Conservation (phyloP, 2,329 filamentous ascomycete species). For the Ophiostoma populinum region DNA sequence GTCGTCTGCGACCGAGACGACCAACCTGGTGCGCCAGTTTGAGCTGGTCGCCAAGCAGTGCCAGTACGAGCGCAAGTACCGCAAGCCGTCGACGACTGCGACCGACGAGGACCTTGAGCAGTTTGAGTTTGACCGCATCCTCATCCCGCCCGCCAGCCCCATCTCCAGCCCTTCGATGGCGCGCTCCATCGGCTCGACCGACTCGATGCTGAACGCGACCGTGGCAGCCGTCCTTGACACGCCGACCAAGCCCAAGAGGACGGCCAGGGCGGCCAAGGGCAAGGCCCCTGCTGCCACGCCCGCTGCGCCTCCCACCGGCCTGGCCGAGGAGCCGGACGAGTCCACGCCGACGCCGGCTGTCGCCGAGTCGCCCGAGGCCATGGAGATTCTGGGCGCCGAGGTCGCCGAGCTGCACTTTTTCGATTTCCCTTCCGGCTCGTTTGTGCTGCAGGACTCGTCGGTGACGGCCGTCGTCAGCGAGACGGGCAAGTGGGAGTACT, state of each 20-base stretch:
- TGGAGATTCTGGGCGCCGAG: conserved; percentile 59
- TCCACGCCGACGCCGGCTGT: conserved; percentile 24
- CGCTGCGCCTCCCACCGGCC: not conserved
- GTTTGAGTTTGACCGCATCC: conserved; percentile 59
- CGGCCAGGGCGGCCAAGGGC: not conserved
- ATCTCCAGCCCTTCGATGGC: conserved; percentile 39
- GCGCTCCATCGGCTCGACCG: conserved; percentile 38
- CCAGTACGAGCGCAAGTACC: conserved; percentile 94
- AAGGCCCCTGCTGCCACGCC: not conserved
- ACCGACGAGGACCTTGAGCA: conserved; percentile 65
- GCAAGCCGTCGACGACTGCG: conserved; percentile 61
- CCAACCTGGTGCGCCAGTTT: conserved; percentile 62
- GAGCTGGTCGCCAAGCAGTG: conserved; percentile 74
- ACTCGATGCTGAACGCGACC: conserved; percentile 30
- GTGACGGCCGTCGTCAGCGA: conserved; percentile 72
- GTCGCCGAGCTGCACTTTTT: conserved; percentile 81
- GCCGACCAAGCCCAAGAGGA: conserved; percentile 15
- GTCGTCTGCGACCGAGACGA: conserved; percentile 11
- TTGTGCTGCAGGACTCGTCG: conserved; percentile 59
- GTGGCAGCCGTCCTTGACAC: conserved; percentile 1
- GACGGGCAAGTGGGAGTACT: conserved; percentile 84
- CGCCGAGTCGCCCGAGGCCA: conserved; percentile 49
- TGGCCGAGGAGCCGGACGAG: conserved; percentile 5
- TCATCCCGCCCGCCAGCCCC: conserved; percentile 47
- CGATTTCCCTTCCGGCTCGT: conserved; percentile 74